Evolutionary conservation across 768 basidiomycete genomes (phyloP), one percentile per base, ranked within the genome.

Genomic region (Tulasnella sp.): DNA sequence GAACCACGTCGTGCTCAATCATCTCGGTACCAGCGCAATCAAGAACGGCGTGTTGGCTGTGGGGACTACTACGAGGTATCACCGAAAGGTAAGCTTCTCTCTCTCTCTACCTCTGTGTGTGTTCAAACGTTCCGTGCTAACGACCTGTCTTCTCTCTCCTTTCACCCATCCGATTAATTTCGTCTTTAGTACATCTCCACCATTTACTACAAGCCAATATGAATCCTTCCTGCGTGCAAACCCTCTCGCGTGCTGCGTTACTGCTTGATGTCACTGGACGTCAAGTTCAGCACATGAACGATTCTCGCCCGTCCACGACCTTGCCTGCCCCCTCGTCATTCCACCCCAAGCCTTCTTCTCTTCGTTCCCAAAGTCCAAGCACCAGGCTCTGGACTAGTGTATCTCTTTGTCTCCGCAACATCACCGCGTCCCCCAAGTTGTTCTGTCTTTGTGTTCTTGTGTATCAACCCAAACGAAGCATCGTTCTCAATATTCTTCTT

Each of bases 11-110:
- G 95, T 98, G 34, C 87, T 99, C 81, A 96, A 98, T 82, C 97
- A 99, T 85, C 86, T 99, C 83, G 94, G 94, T 81, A 98, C 97
- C 81, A 97, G 95, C 83, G 96, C 97, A 75, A 99, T 99, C 81
- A 89, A 91, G 85, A 96, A 96, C 84, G 96, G 95, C 9, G 95
- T 97, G 71, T 85, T 98, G 74, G 96, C 96, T 52, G 96, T 98
- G 7, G 96, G 92, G 38, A 95, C 91, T 80, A 99, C 97, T 79
- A 96, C 92, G 75, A 87, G 97, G 84, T 98, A 98, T 87, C 88
- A 91, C 86, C 91, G 93, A 87, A 99, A 97, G 92, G 95, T 95
- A 83, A 24, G 87, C 85, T 31, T 80, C n/a, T 58, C 56, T 14
- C 27, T 68, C 56, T 71, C 76, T 80, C n/a, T 48, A 4, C 10